These are phyloP conservation scores for Trametes sp. DNA, from an alignment of 1,284 basidiomycete species.

Conservation along the genomic window DNA sequence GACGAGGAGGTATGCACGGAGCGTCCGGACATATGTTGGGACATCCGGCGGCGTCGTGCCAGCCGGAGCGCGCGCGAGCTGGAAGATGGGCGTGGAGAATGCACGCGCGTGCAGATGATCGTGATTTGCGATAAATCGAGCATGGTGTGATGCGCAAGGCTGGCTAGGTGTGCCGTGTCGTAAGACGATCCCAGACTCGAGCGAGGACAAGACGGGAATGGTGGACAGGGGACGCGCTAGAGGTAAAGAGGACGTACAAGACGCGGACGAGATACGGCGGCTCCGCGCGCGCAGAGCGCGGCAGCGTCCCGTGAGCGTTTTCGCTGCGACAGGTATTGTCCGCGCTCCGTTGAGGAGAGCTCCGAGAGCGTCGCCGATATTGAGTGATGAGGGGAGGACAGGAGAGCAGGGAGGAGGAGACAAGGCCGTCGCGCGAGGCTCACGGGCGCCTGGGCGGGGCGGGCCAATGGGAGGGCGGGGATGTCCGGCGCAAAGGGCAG, in stretches of 20 bases:
- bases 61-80: slow-evolving; percentile 9
- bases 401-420: not conserved
- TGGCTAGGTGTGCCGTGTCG: slow-evolving; percentile 9
- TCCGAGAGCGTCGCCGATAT: not conserved
- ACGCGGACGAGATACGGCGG: not conserved
- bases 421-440: slow-evolving; percentile 1
- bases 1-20: not conserved
- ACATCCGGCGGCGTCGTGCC: not conserved
- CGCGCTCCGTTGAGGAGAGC: not conserved
- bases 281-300: not conserved
- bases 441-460: slow-evolving; percentile 9
- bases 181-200: not conserved
- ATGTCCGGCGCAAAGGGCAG: not conserved
- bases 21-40: not conserved
- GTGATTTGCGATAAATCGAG: not conserved
- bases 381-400: slow-evolving; percentile 12
- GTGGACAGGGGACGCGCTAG: slow-evolving; percentile 8
- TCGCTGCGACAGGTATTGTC: not conserved
- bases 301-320: slow-evolving; percentile 9
- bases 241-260: slow-evolving; percentile 25
- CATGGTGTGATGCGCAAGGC: slow-evolving; percentile 19
- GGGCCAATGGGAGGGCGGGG: slow-evolving; percentile 14
- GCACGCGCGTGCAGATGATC: slow-evolving; percentile 2
- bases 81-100: too few species aligned
- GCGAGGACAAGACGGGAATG: slow-evolving; percentile 10